Conservation (phyloP, 495 filamentous ascomycete genomes). For the Parathielavia appendiculata region DNA sequence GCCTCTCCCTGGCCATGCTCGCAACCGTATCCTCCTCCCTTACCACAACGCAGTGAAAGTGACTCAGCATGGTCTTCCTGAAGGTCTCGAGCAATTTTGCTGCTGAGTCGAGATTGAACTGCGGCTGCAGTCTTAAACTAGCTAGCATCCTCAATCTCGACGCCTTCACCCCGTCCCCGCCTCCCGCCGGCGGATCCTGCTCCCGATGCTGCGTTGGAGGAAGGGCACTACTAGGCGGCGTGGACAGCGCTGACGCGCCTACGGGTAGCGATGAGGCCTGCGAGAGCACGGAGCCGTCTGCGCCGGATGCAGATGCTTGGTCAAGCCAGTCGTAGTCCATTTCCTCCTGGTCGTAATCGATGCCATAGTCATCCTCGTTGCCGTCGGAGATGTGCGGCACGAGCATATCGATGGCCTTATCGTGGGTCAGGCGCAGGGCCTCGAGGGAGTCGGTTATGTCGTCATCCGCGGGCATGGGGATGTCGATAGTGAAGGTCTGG, state of each 20-base stretch:
- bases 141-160: slow-evolving; percentile 15
- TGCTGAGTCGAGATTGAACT: slow-evolving; percentile 48
- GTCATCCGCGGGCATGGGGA: slow-evolving; percentile 35
- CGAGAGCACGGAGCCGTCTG: slow-evolving; percentile 19
- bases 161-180: background rate
- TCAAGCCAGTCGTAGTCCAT: slow-evolving; percentile 13
- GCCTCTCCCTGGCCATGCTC: slow-evolving; percentile 33
- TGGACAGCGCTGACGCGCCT: slow-evolving; percentile 32
- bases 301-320: slow-evolving; percentile 12
- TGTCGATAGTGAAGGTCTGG: slow-evolving; percentile 49
- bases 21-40: slow-evolving; percentile 33
- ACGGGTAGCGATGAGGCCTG: slow-evolving; percentile 30
- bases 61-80: slow-evolving; percentile 32
- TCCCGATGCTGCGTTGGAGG: background rate
- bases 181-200: background rate
- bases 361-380: slow-evolving; percentile 17
- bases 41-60: slow-evolving; percentile 39
- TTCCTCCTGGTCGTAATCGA: slow-evolving; percentile 7
- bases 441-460: slow-evolving; percentile 35
- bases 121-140: slow-evolving; percentile 37
- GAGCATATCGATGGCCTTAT: slow-evolving; percentile 33
- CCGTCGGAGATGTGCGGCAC: slow-evolving; percentile 22
- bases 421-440: slow-evolving; percentile 34
- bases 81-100: slow-evolving; percentile 37
- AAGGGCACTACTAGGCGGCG: slow-evolving; percentile 25